Evolutionary conservation across 352 stramenopile species (phyloP).

Genomic region (Globisporangium nagaii): DNA sequence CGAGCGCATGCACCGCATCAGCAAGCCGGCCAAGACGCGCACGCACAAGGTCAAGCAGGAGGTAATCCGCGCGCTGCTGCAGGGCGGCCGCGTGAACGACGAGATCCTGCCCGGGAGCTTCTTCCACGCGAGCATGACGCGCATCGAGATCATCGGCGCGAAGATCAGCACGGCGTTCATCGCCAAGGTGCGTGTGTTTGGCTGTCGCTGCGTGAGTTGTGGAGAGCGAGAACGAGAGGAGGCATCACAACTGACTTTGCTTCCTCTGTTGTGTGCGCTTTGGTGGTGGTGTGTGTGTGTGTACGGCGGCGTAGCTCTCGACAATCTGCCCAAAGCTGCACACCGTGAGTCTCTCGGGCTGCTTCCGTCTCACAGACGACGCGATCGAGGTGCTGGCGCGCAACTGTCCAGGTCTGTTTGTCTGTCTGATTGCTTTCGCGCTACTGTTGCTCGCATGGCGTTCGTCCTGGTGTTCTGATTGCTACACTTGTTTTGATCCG

Average conservation of each 20-base stretch:
- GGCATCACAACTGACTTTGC: too few relatives aligned
- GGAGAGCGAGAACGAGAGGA: too few relatives aligned
- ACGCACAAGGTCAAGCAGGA: slow-evolving; percentile 87
- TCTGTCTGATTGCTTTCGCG: neutral
- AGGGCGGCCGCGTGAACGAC: slow-evolving; percentile 68
- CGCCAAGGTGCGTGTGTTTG: slow-evolving; percentile 32
- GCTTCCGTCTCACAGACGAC: slow-evolving; percentile 85
- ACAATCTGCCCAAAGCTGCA: slow-evolving; percentile 81
- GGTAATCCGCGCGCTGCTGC: slow-evolving; percentile 71
- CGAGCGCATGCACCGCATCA: slow-evolving; percentile 63
- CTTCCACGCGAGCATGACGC: slow-evolving; percentile 85
- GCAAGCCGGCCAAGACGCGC: slow-evolving; percentile 65
- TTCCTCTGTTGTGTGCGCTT: too few relatives aligned
- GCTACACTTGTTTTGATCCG: neutral
- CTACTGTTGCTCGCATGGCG: neutral
- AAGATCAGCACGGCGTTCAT: slow-evolving; percentile 82
- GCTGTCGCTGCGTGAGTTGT: too few relatives aligned
- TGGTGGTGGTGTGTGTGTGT: neutral
- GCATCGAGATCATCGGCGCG: slow-evolving; percentile 77
- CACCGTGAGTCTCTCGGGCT: slow-evolving; percentile 82
- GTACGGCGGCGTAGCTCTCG: slow-evolving; percentile 56
- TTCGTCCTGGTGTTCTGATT: neutral
- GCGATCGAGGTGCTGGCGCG: slow-evolving; percentile 74
- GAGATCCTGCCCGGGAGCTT: slow-evolving; percentile 78
- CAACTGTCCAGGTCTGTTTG: slow-evolving; percentile 59